These are phyloP conservation scores for Lanmaoa pseudosensibilis DNA, from an alignment of 768 basidiomycete species.

Conservation along the genomic window DNA sequence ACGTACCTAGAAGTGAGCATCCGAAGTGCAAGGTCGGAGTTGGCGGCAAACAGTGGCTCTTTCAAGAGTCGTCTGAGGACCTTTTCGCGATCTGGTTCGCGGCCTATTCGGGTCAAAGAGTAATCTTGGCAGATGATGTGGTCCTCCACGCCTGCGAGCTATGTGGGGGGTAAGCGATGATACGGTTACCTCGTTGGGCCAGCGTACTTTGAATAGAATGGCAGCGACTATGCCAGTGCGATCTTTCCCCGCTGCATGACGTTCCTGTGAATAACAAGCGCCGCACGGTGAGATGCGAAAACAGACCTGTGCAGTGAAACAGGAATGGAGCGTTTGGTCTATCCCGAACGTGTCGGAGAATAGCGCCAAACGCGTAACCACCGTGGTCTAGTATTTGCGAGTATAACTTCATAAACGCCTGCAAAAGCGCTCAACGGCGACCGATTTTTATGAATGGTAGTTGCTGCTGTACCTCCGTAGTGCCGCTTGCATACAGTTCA, in stretches of 20 bases:
- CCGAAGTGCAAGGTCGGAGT: conserved; percentile 74
- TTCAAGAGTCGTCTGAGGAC: conserved; percentile 67
- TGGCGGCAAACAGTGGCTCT: conserved; percentile 71
- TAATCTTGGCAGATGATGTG: conserved; percentile 70
- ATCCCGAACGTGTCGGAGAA: conserved; percentile 74
- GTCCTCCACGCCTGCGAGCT: conserved; percentile 76
- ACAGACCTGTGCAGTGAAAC: conserved; percentile 74
- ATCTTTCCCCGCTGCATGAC: conserved; percentile 68
- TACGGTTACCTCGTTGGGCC: background rate
- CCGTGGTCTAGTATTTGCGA: conserved; percentile 79
- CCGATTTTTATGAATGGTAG: background rate
- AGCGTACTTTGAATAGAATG: conserved; percentile 61
- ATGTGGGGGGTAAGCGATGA: conserved; percentile 1
- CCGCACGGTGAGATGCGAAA: background rate
- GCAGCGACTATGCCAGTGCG: conserved; percentile 77
- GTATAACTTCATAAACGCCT: conserved; percentile 83
- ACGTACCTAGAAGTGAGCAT: conserved; percentile 76
- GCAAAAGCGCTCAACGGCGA: background rate
- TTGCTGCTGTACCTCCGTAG: conserved; percentile 59
- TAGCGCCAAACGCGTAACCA: conserved; percentile 63
- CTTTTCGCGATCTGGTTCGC: conserved; percentile 73
- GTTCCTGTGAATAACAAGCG: background rate
- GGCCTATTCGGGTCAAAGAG: conserved; percentile 72
- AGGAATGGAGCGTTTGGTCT: conserved; percentile 61
- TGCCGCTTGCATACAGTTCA: conserved; percentile 75